These are phyloP conservation scores for Drosera spatulata DNA, from an alignment of 179 eudicot genomes.

Conservation along the genomic window DNA sequence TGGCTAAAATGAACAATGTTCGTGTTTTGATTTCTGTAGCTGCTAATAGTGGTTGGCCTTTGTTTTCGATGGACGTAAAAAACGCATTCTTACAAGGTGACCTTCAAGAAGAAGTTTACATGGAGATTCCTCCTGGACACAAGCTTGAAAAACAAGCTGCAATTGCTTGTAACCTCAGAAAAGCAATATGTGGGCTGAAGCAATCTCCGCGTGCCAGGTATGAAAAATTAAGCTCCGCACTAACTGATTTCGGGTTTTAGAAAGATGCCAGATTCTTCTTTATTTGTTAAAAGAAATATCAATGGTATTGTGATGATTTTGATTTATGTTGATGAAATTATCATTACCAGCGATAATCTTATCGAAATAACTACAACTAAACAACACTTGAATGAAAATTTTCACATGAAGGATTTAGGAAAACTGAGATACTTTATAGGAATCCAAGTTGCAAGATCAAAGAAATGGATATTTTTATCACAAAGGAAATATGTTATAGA, in stretches of 20 bases:
- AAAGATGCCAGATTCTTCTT: neutral
- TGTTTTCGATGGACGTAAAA: neutral
- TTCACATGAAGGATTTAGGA: too few species aligned
- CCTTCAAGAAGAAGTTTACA: neutral
- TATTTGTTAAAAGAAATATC: neutral
- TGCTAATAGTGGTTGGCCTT: neutral
- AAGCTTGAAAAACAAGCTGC: neutral
- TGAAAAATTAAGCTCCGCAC: neutral
- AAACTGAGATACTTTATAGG: too few species aligned
- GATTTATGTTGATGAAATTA: neutral
- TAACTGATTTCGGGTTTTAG: neutral
- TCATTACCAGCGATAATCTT: neutral
- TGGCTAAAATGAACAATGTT: neutral
- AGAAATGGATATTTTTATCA: too few species aligned
- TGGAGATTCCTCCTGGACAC: neutral
- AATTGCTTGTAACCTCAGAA: neutral
- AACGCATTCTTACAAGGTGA: slow-evolving; percentile 2
- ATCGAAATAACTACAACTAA: too few species aligned
- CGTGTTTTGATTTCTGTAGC: neutral
- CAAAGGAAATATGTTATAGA: too few species aligned
- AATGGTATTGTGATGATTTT: neutral
- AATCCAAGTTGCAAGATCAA: too few species aligned
- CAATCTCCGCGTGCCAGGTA: neutral
- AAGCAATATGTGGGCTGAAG: neutral
- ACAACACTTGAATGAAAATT: too few species aligned